phyloP scores from a whole-genome alignment of 2,329 filamentous ascomycete genomes.

The Coleophoma eucalyptorum region DNA sequence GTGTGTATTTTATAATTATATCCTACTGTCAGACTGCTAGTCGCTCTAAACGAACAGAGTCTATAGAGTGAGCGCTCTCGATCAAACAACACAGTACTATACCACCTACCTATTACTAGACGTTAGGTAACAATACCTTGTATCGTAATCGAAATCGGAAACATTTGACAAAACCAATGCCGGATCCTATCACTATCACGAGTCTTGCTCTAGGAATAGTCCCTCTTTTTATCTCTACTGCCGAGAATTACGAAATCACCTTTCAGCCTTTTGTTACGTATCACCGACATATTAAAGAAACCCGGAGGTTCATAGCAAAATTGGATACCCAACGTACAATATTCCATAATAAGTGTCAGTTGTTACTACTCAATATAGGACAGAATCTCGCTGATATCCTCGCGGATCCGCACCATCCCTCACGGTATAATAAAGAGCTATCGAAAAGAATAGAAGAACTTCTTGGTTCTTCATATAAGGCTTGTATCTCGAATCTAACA shows the following conservation, averaged over 20 bases:
- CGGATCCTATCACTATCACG: constrained; percentile 1
- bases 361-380: neutral
- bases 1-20: too few species aligned
- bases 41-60: too few species aligned
- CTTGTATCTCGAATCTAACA: neutral
- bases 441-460: neutral
- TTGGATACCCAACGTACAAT: constrained; percentile 1
- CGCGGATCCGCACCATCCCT: constrained; percentile 1
- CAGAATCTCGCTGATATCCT: constrained; percentile 1
- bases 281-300: constrained; percentile 1
- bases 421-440: neutral
- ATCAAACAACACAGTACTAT: too few species aligned
- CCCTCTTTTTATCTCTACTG: constrained; percentile 2
- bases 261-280: constrained; percentile 4
- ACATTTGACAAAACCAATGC: too few species aligned
- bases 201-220: neutral
- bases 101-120: too few species aligned
- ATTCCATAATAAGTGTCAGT: constrained; percentile 4
- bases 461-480: neutral
- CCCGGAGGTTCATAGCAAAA: neutral
- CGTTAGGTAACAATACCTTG: too few species aligned
- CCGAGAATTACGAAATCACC: constrained; percentile 5
- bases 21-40: too few species aligned
- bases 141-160: too few species aligned
- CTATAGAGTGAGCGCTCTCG: too few species aligned